Evolutionary conservation across 176 grass and related monocot genomes (phyloP).

Genomic region (Ensete glaucum): DNA sequence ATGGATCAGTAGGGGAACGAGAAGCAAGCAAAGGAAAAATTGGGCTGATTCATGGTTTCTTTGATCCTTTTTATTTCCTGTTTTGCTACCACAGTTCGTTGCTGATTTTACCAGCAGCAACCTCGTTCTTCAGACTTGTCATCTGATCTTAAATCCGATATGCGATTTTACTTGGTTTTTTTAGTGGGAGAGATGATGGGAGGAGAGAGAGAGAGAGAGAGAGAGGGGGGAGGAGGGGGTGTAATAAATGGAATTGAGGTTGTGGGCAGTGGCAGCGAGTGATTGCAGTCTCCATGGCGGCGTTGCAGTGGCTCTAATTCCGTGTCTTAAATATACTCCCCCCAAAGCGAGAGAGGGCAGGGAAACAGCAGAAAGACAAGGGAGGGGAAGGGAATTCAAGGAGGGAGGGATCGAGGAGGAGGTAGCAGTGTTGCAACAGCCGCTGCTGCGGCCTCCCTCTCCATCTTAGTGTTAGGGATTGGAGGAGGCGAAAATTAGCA

Average conservation of each 20-base stretch:
- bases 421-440: constrained; percentile 1
- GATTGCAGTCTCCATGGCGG: constrained; percentile 24
- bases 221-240: not conserved
- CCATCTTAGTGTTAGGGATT: not conserved
- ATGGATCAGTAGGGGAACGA: constrained; percentile 2
- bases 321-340: constrained; percentile 22
- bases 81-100: not conserved
- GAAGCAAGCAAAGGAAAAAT: not conserved
- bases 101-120: too few species aligned
- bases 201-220: not conserved
- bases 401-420: not conserved
- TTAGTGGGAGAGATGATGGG: not conserved
- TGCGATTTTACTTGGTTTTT: not conserved
- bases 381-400: not conserved
- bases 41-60: not conserved
- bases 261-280: constrained; percentile 11
- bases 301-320: constrained; percentile 28
- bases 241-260: constrained; percentile 29
- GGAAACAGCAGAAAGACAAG: not conserved
- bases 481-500: not conserved
- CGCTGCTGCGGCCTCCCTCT: constrained; percentile 3
- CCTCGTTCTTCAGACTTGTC: too few species aligned
- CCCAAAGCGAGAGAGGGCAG: not conserved
- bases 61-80: not conserved
- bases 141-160: too few species aligned